phyloP scores from a whole-genome alignment of 441 rosid species.

The Populus tomentosa region DNA sequence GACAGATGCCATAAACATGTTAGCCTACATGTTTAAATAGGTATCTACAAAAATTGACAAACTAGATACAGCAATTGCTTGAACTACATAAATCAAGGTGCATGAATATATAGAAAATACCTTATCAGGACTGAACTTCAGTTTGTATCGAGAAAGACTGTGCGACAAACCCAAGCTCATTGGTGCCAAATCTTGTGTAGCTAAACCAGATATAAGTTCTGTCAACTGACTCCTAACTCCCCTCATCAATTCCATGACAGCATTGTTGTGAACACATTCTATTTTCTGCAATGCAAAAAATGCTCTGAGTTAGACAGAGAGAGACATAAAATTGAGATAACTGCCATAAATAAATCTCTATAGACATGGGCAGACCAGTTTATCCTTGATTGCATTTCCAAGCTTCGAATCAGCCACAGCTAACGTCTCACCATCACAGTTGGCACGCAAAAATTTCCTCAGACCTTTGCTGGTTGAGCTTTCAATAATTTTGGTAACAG shows the following conservation, averaged over 20 bases:
- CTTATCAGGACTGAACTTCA: constrained; percentile 94
- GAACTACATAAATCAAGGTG: neutral
- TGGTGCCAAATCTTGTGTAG: constrained; percentile 79
- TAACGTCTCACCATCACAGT: constrained; percentile 64
- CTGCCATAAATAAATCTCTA: neutral
- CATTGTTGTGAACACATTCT: constrained; percentile 78
- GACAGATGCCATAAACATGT: neutral
- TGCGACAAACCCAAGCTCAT: constrained; percentile 97
- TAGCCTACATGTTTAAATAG: neutral
- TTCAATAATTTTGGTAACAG: constrained; percentile 62
- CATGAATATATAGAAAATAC: constrained; percentile 25
- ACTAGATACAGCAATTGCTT: neutral
- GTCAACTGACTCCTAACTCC: constrained; percentile 87
- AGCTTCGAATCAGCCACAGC: constrained; percentile 93
- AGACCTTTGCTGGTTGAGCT: constrained; percentile 67
- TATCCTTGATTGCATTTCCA: constrained; percentile 87
- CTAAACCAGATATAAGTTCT: constrained; percentile 83
- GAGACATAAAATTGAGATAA: neutral
- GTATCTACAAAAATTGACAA: neutral
- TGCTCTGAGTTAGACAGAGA: constrained; percentile 8
- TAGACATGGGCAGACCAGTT: constrained; percentile 49
- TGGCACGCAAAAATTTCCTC: constrained; percentile 61
- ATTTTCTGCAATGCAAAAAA: constrained; percentile 55
- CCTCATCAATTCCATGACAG: constrained; percentile 92
- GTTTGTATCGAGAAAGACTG: constrained; percentile 79